Evolutionary conservation across 768 basidiomycete genomes (phyloP), one percentile per base, ranked within the genome.

Genomic region (Mycena filopes): DNA sequence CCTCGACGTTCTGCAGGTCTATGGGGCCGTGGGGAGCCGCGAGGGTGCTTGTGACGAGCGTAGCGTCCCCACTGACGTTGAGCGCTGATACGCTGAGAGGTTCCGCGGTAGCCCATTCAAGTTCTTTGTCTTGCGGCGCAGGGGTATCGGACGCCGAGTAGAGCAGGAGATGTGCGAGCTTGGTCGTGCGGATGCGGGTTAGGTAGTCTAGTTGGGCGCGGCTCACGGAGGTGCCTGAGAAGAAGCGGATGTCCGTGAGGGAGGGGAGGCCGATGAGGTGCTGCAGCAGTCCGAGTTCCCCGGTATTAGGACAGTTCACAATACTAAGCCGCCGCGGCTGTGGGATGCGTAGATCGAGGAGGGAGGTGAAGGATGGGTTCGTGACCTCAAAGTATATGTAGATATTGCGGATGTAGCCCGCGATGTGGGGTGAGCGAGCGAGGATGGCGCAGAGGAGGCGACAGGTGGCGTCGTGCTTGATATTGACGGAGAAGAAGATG

Each of bases 101-200:
- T 3, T 21, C 18, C 8, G 38, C 26, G 55, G 21, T 2, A 21
- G 18, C 56, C 36, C 18, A 12, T n/a, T n/a, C n/a, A n/a, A n/a
- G n/a, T n/a, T 60, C 58, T 25, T 43, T 29, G 42, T 50, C 59
- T 25, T 60, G 49, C n/a, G 21, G 33, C 23, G 59, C 49, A 31
- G 59, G 50, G 4, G 59, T 60, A 13, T 60, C 59, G 16, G 59
- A 60, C 3, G 59, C 59, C 5, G 59, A 60, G 42, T 60, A 60
- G 12, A 60, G 50, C 21, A 60, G 28, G 29, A 60, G 25, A 42
- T 21, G 43, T 16, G 41, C 31, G 15, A 60, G 59, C 16, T 41
- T 49, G 26, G 48, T 26, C 4, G 26, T 18, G 20, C 58, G 47
- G 18, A 1, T 33, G 26, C n/a, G 26, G 28, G 48, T 18, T 1